Conservation (phyloP, 2,329 filamentous ascomycete species). For the Hypoxylon sp. region DNA sequence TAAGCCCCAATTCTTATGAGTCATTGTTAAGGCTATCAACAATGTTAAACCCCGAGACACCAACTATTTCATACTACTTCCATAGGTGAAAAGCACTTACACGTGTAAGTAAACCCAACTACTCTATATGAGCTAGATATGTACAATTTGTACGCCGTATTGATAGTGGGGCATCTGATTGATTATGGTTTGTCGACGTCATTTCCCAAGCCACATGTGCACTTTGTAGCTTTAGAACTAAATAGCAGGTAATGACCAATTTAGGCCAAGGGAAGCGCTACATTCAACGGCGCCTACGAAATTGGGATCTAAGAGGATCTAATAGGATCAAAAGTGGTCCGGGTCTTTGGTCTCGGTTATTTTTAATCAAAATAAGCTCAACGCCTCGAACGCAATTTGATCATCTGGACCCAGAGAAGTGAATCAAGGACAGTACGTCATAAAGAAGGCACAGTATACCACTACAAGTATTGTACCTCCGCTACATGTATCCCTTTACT, state of each 20-base stretch:
- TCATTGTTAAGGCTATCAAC: neutral
- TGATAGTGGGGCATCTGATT: slow-evolving; percentile 28
- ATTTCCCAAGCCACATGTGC: slow-evolving; percentile 45
- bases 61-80: neutral
- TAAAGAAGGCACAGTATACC: slow-evolving; percentile 23
- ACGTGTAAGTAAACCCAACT: slow-evolving; percentile 1
- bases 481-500: neutral
- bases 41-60: neutral
- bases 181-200: slow-evolving; percentile 37
- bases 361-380: slow-evolving; percentile 34
- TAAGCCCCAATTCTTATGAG: slow-evolving; percentile 1
- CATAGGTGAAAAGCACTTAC: neutral
- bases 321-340: neutral
- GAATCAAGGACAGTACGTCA: slow-evolving; percentile 14
- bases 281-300: slow-evolving; percentile 22
- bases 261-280: slow-evolving; percentile 25
- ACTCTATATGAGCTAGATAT: neutral
- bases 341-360: slow-evolving; percentile 15
- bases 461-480: slow-evolving; percentile 1
- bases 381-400: slow-evolving; percentile 18
- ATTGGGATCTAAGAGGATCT: slow-evolving; percentile 21
- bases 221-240: slow-evolving; percentile 26
- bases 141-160: neutral
- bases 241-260: slow-evolving; percentile 23
- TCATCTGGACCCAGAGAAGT: slow-evolving; percentile 13